These are phyloP conservation scores for Dictyostelium firmibasis DNA, from an alignment of 78 protist genomes.

Conservation along the genomic window DNA sequence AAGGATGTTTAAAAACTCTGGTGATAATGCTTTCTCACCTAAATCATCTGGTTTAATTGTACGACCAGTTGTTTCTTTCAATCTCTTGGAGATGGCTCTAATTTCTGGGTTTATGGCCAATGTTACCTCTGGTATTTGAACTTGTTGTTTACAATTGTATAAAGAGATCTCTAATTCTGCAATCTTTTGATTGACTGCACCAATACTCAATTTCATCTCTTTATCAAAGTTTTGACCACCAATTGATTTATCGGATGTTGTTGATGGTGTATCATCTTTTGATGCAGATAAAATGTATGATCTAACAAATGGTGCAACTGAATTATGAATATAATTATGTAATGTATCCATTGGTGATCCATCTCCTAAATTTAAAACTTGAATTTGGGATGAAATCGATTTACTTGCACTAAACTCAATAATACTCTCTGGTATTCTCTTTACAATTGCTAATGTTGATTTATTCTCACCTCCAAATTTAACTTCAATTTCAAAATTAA, in stretches of 20 bases:
- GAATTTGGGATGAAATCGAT: constrained; percentile 67
- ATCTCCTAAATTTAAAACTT: constrained; percentile 76
- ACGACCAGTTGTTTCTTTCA: background rate
- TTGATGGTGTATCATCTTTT: background rate
- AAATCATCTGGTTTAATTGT: constrained; percentile 59
- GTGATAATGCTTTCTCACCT: constrained; percentile 31
- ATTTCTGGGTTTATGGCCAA: constrained; percentile 77
- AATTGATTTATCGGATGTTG: background rate
- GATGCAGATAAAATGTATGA: constrained; percentile 33
- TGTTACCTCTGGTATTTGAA: constrained; percentile 83
- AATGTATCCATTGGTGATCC: constrained; percentile 87
- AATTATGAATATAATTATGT: constrained; percentile 82
- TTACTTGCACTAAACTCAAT: constrained; percentile 15
- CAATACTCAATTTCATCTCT: constrained; percentile 62
- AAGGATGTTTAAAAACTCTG: constrained; percentile 61
- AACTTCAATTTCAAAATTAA: constrained; percentile 74
- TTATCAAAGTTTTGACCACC: constrained; percentile 13
- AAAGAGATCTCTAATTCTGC: constrained; percentile 86
- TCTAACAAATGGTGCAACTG: constrained; percentile 86
- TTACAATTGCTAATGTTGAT: constrained; percentile 50
- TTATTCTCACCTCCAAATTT: constrained; percentile 69
- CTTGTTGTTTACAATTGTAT: constrained; percentile 82
- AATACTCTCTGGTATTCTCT: constrained; percentile 62
- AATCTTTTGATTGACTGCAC: constrained; percentile 84
- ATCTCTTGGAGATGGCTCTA: background rate